Base-by-base conservation (phyloP, 1,284 basidiomycete genomes). In the Rhizoctonia solani region DNA sequence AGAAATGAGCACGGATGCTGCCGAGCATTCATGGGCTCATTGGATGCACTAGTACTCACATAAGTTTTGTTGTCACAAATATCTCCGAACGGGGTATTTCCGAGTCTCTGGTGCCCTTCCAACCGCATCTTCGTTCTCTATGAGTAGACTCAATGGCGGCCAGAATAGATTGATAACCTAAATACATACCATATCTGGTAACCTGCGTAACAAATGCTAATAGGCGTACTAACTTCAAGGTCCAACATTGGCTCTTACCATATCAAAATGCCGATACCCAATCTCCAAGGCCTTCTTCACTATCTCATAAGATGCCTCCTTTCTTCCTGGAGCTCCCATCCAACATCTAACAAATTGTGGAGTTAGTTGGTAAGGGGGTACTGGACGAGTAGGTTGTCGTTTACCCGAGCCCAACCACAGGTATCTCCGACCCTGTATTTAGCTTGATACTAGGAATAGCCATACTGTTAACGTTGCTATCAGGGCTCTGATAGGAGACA, bases 61-160 rank as follows among this genome's bases (percentile, higher is more conserved):
- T 75, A 63, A 77, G 73, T 71, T 82, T 84, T 25, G 80, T 81
- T 1, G 84, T 81, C n/a, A 87, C 72, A 71, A 77, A 87, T 11
- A 87, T 73, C 66, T 84, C 78, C 61, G 77, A 75, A 58, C 85
- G 75, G 16, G 81, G 78, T 30, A 83, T 74, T 6, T 78, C 79
- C 54, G 79, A 81, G 23, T 78, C 77, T 32, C 80, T 77, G 44
- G 87, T 77, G 82, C 85, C 37, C 76, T 72, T 1, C 85, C 84
- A 21, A 86, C 81, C 53, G 76, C 74, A 65, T 77, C 76, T 71
- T 83, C 81, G 72, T 85, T 85, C 4, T 13, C 47, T 50, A 16
- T 39, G 8, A 39, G 9, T 8, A 8, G 16, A 16, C 16, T 16
- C 9, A 16, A 8, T 39, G 16, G 16, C 16, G 8, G 37, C 9